Evolutionary conservation across 2,329 filamentous ascomycete genomes (phyloP), one percentile per base, ranked within the genome.

Genomic region (Capronia coronata): DNA sequence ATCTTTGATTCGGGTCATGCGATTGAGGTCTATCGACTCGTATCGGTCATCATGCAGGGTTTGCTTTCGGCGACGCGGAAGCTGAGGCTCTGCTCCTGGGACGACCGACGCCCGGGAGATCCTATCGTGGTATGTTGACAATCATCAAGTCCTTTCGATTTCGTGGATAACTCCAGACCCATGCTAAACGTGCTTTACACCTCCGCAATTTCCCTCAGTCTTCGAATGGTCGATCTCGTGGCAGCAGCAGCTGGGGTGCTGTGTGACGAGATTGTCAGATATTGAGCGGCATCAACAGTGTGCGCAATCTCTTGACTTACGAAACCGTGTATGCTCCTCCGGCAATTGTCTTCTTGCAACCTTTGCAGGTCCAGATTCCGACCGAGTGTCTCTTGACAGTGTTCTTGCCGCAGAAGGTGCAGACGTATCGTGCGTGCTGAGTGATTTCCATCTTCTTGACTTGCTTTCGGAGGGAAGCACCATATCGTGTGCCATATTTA

Each of bases 401-500:
- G 72, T 83, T 84, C 85, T 97, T 97, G 71, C 91, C 91, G 82
- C 89, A 95, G 86, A 97, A 98, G 63, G 90, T 91, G 84, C 91
- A 97, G 71, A 84, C 83, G 74, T 96, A 97, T 74, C 86, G 86
- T 44, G 58, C 88, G 81, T 98, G 93, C 77, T 97, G 93, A 68
- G 87, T 87, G 74, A 97, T 87, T 85, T 97, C 93, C 86, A 96
- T 95, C 87, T 96, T 96, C 88, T 97, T 97, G 71, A 93, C 85
- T 74, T 89, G 90, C 83, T 97, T 97, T 78, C 90, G 88, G 76
- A 97, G 88, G 69, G 93, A 97, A 72, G 93, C 91, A 90, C 91
- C 93, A 77, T 94, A 94, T 84, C 89, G 87, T 72, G 86, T 90
- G 82, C 90, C 90, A 78, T 95, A 96, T 84, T 95, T 94, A 78